These are phyloP conservation scores for Auxenochlorella pyrenoidosa DNA, from an alignment of 139 green algal species.

Conservation along the genomic window DNA sequence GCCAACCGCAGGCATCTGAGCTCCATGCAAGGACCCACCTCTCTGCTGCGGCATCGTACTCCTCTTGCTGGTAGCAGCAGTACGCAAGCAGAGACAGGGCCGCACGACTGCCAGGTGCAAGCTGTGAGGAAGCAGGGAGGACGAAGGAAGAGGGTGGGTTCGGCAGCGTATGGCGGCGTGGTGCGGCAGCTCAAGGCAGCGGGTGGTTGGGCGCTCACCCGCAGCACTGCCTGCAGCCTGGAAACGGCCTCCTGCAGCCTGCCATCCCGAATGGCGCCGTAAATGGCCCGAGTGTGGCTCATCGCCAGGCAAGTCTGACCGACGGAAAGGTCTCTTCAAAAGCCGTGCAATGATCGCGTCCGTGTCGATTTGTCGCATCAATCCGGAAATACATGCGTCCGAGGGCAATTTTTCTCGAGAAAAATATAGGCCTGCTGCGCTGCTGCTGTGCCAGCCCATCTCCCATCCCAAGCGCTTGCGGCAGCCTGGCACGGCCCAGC, in stretches of 20 bases:
- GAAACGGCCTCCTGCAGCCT: neutral
- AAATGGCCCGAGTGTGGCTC: conserved; percentile 8
- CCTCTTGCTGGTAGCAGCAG: conserved; percentile 37
- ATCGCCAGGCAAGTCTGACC: neutral
- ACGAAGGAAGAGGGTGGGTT: neutral
- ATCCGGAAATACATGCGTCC: too few species aligned
- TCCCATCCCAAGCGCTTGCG: too few species aligned
- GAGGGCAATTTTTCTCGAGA: too few species aligned
- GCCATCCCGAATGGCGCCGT: conserved; percentile 20
- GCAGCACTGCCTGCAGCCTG: conserved; percentile 18
- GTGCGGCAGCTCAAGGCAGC: too few species aligned
- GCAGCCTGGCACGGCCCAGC: too few species aligned
- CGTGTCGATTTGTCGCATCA: too few species aligned
- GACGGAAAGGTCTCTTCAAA: neutral
- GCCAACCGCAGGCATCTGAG: too few species aligned
- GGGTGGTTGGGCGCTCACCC: neutral
- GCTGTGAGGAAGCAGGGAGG: neutral
- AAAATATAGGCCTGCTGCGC: too few species aligned
- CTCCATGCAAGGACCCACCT: neutral
- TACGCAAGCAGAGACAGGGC: conserved; percentile 21
- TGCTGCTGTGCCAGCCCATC: too few species aligned
- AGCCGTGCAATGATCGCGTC: too few species aligned
- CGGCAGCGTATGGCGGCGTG: too few species aligned
- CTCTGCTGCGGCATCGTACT: conserved; percentile 29
- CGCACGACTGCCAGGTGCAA: conserved; percentile 13